Percentiles rank a stretch among this genome's conserved stretches.
Evolutionary conservation across 2,329 filamentous ascomycete species (phyloP).

Genomic region (Colletotrichum neosansevieriae): DNA sequence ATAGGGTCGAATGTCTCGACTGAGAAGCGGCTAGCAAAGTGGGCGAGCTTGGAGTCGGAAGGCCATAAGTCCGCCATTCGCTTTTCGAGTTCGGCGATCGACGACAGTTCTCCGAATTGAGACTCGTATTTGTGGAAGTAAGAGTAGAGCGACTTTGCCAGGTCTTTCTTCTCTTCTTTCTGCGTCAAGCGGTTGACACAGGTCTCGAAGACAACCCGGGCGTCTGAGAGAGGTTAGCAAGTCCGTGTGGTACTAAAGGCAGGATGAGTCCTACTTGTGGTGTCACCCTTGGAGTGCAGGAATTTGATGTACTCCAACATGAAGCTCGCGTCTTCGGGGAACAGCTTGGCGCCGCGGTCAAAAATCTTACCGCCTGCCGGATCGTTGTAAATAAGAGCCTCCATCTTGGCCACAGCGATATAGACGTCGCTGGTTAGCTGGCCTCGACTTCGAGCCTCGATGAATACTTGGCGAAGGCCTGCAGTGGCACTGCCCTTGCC

Average conservation of each 20-base stretch:
- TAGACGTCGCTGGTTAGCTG: constrained; percentile 95
- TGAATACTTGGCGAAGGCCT: constrained; percentile 89
- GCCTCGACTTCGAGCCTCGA: constrained; percentile 87
- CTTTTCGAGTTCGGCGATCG: constrained; percentile 90
- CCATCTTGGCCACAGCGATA: constrained; percentile 90
- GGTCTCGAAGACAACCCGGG: constrained; percentile 94
- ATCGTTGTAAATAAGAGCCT: constrained; percentile 97
- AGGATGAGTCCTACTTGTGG: constrained; percentile 78
- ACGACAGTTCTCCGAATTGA: constrained; percentile 90
- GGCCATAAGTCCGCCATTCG: constrained; percentile 96
- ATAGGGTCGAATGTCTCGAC: constrained; percentile 84
- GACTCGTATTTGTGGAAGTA: constrained; percentile 98
- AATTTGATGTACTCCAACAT: constrained; percentile 97
- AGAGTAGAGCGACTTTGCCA: constrained; percentile 85
- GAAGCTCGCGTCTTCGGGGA: constrained; percentile 93
- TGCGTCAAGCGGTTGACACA: constrained; percentile 85
- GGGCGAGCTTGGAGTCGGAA: constrained; percentile 80
- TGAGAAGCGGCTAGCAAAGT: constrained; percentile 83
- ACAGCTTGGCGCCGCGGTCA: constrained; percentile 91
- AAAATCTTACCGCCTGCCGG: constrained; percentile 94
- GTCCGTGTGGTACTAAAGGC: not conserved
- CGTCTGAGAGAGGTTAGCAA: constrained; percentile 69
- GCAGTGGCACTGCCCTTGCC: constrained; percentile 75
- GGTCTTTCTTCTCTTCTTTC: constrained; percentile 79
- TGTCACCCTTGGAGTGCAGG: constrained; percentile 90